Evolutionary conservation across 2,329 filamentous ascomycete genomes (phyloP), one percentile per base, ranked within the genome.

Genomic region (Talaromyces sp.): DNA sequence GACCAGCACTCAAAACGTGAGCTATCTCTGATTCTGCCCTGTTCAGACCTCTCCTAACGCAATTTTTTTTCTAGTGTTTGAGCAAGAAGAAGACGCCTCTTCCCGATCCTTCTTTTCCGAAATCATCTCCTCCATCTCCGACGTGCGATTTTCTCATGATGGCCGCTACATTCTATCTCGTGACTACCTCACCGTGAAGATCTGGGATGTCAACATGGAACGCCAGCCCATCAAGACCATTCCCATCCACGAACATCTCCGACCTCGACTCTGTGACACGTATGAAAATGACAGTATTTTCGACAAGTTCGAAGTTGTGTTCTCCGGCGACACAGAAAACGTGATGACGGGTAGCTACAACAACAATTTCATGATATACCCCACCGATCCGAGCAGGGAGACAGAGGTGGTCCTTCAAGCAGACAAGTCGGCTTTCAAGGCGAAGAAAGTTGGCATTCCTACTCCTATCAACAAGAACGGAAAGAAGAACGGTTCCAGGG

Each of bases 341-440:
- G 95, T 98, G 67, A 99, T 99, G 95, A 99, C 95, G 6, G 95
- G 95, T 69, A 97, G 92, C 74, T 99, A 99, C 83, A 99, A 99
- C 84, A 99, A 99, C 82, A 99, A 99, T 81, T 98, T 99, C 83
- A 99, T 99, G 95, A 99, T 99, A 73, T 99, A 98, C 76, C 95
- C 95, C 4, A 95, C 93, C 28, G 93, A 98, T 71, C 91, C 93
- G 7, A 91, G 93, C 67, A 96, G 96, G 80, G 95, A 99, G 74
- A 93, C 93, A 3, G 95, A 99, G 77, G 93, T 99, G 55, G 95
- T 99, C 54, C 82, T 99, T 61, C 95, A 99, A 77, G 95, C 95
- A 44, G 95, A 99, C 76, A 99, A 99, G 82, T 96, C 92, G 61
- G 95, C 95, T 11, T 99, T 99, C 86, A 99, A 99, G 81, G 95